Evolutionary conservation across 805 yeast species (phyloP), one percentile per base, ranked within the genome.

Genomic region (Kluyveromyces lactis): DNA sequence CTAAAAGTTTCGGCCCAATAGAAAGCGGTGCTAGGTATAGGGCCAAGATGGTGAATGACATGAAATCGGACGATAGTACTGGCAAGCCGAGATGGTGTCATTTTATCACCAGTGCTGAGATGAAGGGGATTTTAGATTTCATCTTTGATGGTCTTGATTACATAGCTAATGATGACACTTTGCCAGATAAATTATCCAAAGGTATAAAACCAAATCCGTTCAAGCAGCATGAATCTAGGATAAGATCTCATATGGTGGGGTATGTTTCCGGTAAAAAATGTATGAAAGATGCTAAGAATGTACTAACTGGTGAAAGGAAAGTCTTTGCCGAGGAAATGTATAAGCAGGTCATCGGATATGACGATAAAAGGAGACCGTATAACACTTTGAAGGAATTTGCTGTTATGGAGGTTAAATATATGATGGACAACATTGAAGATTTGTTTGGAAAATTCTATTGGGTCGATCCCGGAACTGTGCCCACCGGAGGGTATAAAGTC

Each of bases 351-450:
- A 34, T 34, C 9, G 30, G 37, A 13, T 34, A 34, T 16, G 21
- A 34, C n/a, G 37, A 34, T 18, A 34, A 34, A 18, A 34, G 24
- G 21, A 26, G 37, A 24, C 37, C 37, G 2, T 34, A 34, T 15
- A 34, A 34, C 17, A 34, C 37, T 2, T 26, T 34, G 15, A 34
- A 34, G 17, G 37, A 34, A 26, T 34, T 34, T 16, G 37, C 37
- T 7, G 37, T 34, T 4, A 34, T 34, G 37, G 37, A 34, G 19
- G 37, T 26, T 4, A 34, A 34, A 26, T 34, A 34, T 17, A 17
- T 34, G 37, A 34, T 34, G 37, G 37, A 34, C 15, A 34, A 34
- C 29, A 34, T 34, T 15, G 37, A 34, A n/a, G 37, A 34, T 16
- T 26, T 34, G 24, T 34, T 34, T 13, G 37, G 23, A 16, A 34